A percentile compares a stretch with the other conserved stretches of the same genome.
Conservation (phyloP, 1,284 basidiomycete genomes). For the Trichosporon inkin region DNA sequence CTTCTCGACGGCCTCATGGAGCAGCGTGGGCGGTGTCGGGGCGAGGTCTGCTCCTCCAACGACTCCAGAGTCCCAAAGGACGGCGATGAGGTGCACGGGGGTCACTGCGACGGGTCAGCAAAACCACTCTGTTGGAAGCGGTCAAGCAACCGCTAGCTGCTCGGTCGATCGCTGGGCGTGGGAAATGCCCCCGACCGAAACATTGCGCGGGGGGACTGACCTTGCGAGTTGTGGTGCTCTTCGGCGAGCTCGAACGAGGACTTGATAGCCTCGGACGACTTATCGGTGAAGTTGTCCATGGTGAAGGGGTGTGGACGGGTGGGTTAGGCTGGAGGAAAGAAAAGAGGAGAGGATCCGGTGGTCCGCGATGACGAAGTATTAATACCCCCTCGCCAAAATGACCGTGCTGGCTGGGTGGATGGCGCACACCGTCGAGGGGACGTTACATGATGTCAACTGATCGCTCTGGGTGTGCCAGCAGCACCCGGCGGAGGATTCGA, state of each 20-base stretch:
- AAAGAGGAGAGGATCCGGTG: neutral
- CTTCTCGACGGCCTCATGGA: constrained; percentile 43
- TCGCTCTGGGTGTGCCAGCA: neutral
- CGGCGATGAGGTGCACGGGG: constrained; percentile 49
- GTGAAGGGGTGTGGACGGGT: constrained; percentile 12
- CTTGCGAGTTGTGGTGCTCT: constrained; percentile 45
- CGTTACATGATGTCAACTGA: neutral
- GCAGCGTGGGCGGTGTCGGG: constrained; percentile 41
- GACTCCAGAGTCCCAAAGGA: constrained; percentile 44
- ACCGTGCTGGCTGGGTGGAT: neutral
- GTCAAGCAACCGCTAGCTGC: no score
- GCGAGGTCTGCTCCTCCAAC: constrained; percentile 16
- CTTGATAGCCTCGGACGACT: constrained; percentile 54
- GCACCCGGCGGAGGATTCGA: constrained; percentile 1
- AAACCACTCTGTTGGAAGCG: no score
- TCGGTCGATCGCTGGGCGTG: neutral
- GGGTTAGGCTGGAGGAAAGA: neutral
- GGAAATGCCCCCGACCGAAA: neutral
- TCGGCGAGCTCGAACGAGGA: constrained; percentile 53
- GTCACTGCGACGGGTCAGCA: constrained; percentile 37
- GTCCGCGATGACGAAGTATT: neutral
- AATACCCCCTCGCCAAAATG: neutral
- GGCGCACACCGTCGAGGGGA: neutral
- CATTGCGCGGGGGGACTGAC: constrained; percentile 27
- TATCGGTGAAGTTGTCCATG: constrained; percentile 52